These are phyloP conservation scores for Backusella circina DNA, from an alignment of 192 early-diverging fungal species.

Conservation along the genomic window DNA sequence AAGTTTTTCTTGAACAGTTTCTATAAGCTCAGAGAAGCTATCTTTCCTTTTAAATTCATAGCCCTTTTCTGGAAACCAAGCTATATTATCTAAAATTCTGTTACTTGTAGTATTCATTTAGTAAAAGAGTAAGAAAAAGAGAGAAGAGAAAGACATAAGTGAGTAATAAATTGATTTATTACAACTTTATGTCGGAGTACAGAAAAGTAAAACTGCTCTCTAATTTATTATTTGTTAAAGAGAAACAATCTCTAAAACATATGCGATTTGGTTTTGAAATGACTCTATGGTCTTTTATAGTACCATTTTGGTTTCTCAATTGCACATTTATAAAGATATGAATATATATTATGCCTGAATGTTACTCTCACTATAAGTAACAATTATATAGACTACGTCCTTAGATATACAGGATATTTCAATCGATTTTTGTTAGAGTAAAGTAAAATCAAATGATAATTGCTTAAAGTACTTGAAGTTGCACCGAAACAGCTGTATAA, in stretches of 20 bases:
- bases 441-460: too few relatives aligned
- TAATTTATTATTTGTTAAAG: background rate
- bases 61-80: background rate
- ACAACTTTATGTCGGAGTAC: background rate
- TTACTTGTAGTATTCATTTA: background rate
- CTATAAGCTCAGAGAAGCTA: background rate
- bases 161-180: background rate
- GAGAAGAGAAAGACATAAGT: background rate
- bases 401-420: too few relatives aligned
- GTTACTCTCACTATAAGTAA: too few relatives aligned
- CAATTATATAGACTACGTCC: too few relatives aligned
- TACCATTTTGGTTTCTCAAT: too few relatives aligned
- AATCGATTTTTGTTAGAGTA: too few relatives aligned
- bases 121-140: background rate
- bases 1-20: background rate
- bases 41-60: background rate
- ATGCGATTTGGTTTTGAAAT: background rate
- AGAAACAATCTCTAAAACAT: background rate
- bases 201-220: background rate
- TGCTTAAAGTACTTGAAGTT: too few relatives aligned
- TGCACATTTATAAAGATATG: too few relatives aligned
- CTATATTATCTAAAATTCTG: background rate
- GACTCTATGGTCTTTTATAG: too few relatives aligned
- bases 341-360: too few relatives aligned
- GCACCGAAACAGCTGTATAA: too few relatives aligned